These are phyloP conservation scores for Lolium multiflorum DNA, from an alignment of 176 grass and related monocot genomes.

Conservation along the genomic window DNA sequence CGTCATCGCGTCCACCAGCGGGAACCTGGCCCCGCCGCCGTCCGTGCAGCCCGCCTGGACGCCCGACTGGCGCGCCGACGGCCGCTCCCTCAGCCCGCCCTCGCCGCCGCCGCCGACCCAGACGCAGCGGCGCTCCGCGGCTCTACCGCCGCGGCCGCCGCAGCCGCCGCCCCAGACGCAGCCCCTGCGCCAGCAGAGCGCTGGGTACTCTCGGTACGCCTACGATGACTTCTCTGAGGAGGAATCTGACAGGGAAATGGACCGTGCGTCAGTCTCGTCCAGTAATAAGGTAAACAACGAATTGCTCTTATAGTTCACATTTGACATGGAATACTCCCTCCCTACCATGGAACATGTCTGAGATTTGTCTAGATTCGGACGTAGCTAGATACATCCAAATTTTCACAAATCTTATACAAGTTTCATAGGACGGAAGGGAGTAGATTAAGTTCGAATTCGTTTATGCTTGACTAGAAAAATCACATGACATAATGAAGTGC, in stretches of 20 bases:
- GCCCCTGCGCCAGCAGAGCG: slow-evolving; percentile 65
- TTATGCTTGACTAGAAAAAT: not conserved
- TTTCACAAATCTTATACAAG: too few species aligned
- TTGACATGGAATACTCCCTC: not conserved
- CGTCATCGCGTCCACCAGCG: slow-evolving; percentile 76
- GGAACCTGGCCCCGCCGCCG: slow-evolving; percentile 59
- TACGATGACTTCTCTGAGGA: slow-evolving; percentile 94
- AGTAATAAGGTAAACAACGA: slow-evolving; percentile 74
- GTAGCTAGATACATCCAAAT: too few species aligned
- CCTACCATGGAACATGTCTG: too few species aligned
- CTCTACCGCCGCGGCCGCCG: slow-evolving; percentile 20
- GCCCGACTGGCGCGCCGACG: slow-evolving; percentile 58
- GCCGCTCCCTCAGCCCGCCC: slow-evolving; percentile 44
- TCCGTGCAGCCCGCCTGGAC: slow-evolving; percentile 21
- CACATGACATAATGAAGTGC: not conserved
- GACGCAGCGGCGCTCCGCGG: slow-evolving; percentile 17
- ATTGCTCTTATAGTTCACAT: not conserved
- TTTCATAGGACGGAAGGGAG: too few species aligned
- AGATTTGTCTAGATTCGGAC: too few species aligned
- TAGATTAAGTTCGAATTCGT: not conserved
- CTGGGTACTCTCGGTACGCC: slow-evolving; percentile 59
- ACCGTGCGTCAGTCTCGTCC: slow-evolving; percentile 49
- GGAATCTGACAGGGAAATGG: slow-evolving; percentile 80
- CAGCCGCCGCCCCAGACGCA: slow-evolving; percentile 3
- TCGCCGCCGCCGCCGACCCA: slow-evolving; percentile 34